Conservation (phyloP, 768 basidiomycete species). For the Suillus cothurnatus region DNA sequence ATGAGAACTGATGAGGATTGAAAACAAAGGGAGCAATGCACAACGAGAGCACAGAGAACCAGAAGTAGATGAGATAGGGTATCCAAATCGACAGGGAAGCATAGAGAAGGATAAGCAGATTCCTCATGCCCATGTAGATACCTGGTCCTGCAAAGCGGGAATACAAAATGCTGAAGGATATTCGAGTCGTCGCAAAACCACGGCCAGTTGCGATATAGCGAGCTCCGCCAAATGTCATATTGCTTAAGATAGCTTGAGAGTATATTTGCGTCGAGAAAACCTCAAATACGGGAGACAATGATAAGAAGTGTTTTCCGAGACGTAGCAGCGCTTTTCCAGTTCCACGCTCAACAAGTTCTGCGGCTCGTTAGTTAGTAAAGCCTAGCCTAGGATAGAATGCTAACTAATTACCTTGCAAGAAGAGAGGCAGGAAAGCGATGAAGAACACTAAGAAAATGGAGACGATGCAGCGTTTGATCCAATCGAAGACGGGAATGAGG, state of each 20-base stretch:
- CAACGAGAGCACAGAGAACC: slow-evolving; percentile 93
- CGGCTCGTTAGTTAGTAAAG: slow-evolving; percentile 6
- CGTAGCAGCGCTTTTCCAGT: slow-evolving; percentile 94
- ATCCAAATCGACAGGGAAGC: slow-evolving; percentile 92
- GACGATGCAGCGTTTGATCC: slow-evolving; percentile 95
- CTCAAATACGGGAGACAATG: slow-evolving; percentile 96
- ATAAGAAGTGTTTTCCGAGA: slow-evolving; percentile 95
- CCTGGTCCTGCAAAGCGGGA: slow-evolving; percentile 99
- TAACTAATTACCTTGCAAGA: slow-evolving; percentile 82
- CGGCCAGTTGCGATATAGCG: slow-evolving; percentile 99
- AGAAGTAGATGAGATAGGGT: slow-evolving; percentile 97
- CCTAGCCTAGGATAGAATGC: slow-evolving; percentile 11
- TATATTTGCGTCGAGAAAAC: slow-evolving; percentile 99
- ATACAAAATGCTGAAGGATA: slow-evolving; percentile 95
- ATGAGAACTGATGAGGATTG: slow-evolving; percentile 99
- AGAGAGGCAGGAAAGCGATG: slow-evolving; percentile 95
- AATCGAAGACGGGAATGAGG: slow-evolving; percentile 93
- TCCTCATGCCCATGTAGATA: slow-evolving; percentile 98
- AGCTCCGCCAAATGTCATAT: slow-evolving; percentile 96
- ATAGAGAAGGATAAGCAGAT: slow-evolving; percentile 87
- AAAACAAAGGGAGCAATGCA: slow-evolving; percentile 98
- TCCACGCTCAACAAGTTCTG: slow-evolving; percentile 95
- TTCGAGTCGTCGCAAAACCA: slow-evolving; percentile 96
- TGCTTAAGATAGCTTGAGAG: slow-evolving; percentile 94
- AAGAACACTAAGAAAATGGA: slow-evolving; percentile 99